phyloP scores from a whole-genome alignment of 2,329 filamentous ascomycete genomes.

The Penicillium sp. region DNA sequence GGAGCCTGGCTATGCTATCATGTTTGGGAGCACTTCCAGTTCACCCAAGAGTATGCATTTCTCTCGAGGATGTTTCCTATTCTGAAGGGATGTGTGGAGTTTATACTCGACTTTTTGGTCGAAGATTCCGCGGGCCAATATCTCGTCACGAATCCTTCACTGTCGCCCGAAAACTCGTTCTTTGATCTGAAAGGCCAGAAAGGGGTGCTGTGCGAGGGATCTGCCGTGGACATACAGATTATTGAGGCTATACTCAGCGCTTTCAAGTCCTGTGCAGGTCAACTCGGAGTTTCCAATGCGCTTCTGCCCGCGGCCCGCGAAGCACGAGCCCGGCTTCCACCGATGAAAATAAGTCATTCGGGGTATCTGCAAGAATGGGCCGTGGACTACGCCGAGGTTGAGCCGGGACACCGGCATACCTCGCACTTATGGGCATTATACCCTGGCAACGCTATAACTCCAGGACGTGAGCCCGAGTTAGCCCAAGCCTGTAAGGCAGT shows the following conservation, averaged over 20 bases:
- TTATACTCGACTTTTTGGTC: slow-evolving; percentile 33
- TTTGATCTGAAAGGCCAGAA: slow-evolving; percentile 23
- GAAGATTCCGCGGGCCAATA: slow-evolving; percentile 25
- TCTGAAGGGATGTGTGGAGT: slow-evolving; percentile 32
- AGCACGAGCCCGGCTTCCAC: slow-evolving; percentile 19
- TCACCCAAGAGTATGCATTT: slow-evolving; percentile 38
- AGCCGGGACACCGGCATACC: slow-evolving; percentile 54
- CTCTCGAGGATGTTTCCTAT: slow-evolving; percentile 26
- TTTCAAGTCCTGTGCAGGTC: slow-evolving; percentile 21
- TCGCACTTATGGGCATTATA: slow-evolving; percentile 54
- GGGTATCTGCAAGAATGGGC: slow-evolving; percentile 38
- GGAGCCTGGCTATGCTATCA: slow-evolving; percentile 64
- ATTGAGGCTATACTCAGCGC: slow-evolving; percentile 43
- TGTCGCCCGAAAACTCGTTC: slow-evolving; percentile 35
- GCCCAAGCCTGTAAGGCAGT: slow-evolving; percentile 31
- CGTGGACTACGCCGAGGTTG: slow-evolving; percentile 40
- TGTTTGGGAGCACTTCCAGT: slow-evolving; percentile 60
- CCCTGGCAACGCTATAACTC: slow-evolving; percentile 47
- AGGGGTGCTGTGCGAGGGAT: slow-evolving; percentile 40
- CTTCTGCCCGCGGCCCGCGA: slow-evolving; percentile 18
- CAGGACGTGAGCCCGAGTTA: slow-evolving; percentile 33
- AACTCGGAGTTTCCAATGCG: slow-evolving; percentile 13
- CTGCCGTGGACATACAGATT: slow-evolving; percentile 52
- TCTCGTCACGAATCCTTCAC: slow-evolving; percentile 30
- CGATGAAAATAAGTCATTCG: slow-evolving; percentile 23